These are phyloP conservation scores for Irpex lacteus DNA, from an alignment of 1,284 basidiomycete genomes.

Conservation along the genomic window DNA sequence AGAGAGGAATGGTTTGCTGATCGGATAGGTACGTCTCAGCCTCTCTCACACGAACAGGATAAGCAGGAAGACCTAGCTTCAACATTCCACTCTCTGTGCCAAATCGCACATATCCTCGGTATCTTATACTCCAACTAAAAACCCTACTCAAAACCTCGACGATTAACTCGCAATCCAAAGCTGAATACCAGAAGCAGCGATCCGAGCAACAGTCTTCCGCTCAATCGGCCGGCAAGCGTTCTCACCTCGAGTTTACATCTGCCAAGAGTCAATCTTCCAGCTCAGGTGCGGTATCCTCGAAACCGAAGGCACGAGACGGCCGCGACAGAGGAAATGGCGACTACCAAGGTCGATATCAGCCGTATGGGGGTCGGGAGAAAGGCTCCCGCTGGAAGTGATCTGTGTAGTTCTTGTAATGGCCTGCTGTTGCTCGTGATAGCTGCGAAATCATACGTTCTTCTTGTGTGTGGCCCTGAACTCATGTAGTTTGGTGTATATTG, in stretches of 20 bases:
- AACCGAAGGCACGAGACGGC: neutral
- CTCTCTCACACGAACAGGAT: neutral
- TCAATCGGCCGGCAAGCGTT: conserved; percentile 41
- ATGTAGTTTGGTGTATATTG: too few relatives aligned
- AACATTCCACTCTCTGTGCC: neutral
- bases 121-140: too few relatives aligned
- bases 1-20: conserved; percentile 67
- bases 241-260: conserved; percentile 54
- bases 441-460: too few relatives aligned
- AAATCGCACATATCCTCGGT: neutral
- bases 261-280: conserved; percentile 4
- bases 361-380: conserved; percentile 10
- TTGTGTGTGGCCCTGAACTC: too few relatives aligned
- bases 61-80: neutral
- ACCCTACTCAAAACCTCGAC: neutral
- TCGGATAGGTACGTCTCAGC: conserved; percentile 54
- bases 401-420: neutral
- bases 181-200: conserved; percentile 50
- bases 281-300: neutral
- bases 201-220: conserved; percentile 51
- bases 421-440: neutral
- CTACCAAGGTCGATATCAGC: conserved; percentile 12
- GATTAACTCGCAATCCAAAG: conserved; percentile 15
- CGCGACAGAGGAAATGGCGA: neutral
- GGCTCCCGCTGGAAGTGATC: conserved; percentile 10